Conservation (phyloP, 73 alveolate genomes). For the Paraurostyla sp. region DNA sequence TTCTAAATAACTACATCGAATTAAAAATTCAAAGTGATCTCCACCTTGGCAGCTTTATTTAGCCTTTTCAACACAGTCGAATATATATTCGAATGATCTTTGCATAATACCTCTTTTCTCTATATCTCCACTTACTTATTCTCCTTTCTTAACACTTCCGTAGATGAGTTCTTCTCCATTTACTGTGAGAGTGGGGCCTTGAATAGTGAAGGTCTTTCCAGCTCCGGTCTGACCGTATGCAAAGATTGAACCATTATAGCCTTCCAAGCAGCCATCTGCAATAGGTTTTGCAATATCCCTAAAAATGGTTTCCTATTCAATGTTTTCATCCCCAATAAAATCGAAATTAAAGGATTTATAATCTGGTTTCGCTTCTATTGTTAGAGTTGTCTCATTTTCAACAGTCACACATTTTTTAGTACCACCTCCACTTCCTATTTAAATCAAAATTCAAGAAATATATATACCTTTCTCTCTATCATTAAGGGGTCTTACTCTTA, state of each 20-base stretch:
- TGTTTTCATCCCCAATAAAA: slow-evolving; percentile 86
- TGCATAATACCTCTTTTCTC: slow-evolving; percentile 84
- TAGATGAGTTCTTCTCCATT: slow-evolving; percentile 45
- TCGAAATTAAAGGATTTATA: slow-evolving; percentile 78
- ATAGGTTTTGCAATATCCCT: slow-evolving; percentile 86
- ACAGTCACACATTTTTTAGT: slow-evolving; percentile 7
- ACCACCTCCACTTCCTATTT: slow-evolving; percentile 56
- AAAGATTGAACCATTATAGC: slow-evolving; percentile 96
- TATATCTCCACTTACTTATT: not conserved
- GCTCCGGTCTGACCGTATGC: slow-evolving; percentile 99
- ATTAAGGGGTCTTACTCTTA: slow-evolving; percentile 76
- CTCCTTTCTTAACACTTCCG: not conserved
- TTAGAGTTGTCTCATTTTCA: slow-evolving; percentile 27
- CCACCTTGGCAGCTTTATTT: slow-evolving; percentile 15
- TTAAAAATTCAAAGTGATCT: slow-evolving; percentile 46
- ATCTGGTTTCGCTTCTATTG: slow-evolving; percentile 60
- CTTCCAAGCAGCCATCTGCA: slow-evolving; percentile 87
- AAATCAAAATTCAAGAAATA: not conserved
- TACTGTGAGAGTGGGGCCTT: slow-evolving; percentile 77
- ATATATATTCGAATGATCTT: slow-evolving; percentile 82
- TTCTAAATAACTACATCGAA: slow-evolving; percentile 83
- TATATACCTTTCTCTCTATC: slow-evolving; percentile 58
- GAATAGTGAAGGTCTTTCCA: slow-evolving; percentile 98
- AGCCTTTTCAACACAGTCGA: slow-evolving; percentile 44
- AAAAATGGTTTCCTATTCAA: slow-evolving; percentile 83